These are phyloP conservation scores for Botrytis hyacinthi DNA, from an alignment of 2,329 filamentous ascomycete species.

Conservation along the genomic window DNA sequence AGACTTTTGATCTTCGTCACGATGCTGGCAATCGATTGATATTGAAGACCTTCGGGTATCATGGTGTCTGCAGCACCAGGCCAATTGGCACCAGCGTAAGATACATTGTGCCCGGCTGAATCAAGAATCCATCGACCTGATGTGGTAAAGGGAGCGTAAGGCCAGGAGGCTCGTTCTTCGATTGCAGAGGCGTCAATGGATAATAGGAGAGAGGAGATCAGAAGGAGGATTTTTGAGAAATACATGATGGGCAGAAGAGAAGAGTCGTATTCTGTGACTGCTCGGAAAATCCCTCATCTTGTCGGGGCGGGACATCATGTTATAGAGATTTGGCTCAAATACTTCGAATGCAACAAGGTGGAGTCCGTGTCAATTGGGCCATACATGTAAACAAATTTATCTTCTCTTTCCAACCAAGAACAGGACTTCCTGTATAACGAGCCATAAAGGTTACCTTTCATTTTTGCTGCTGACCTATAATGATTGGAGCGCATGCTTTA, in stretches of 20 bases:
- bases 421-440: neutral
- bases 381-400: neutral
- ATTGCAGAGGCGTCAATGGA: neutral
- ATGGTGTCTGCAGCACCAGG: constrained; percentile 60
- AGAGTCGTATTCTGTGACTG: neutral
- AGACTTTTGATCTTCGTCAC: constrained; percentile 54
- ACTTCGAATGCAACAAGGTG: neutral
- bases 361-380: neutral
- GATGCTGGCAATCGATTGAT: constrained; percentile 55
- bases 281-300: neutral
- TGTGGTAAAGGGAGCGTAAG: constrained; percentile 15
- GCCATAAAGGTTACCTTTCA: neutral
- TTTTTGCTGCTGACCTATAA: neutral
- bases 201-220: constrained; percentile 4
- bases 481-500: constrained; percentile 17
- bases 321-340: constrained; percentile 4
- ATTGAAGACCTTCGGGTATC: constrained; percentile 63
- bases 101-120: constrained; percentile 43
- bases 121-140: constrained; percentile 28
- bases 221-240: neutral
- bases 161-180: constrained; percentile 5
- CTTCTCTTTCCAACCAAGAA: neutral
- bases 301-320: neutral
- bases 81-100: constrained; percentile 60
- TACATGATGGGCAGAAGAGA: constrained; percentile 11